Evolutionary conservation across 306 rosid genomes (phyloP).

Genomic region (Vigna radiata): DNA sequence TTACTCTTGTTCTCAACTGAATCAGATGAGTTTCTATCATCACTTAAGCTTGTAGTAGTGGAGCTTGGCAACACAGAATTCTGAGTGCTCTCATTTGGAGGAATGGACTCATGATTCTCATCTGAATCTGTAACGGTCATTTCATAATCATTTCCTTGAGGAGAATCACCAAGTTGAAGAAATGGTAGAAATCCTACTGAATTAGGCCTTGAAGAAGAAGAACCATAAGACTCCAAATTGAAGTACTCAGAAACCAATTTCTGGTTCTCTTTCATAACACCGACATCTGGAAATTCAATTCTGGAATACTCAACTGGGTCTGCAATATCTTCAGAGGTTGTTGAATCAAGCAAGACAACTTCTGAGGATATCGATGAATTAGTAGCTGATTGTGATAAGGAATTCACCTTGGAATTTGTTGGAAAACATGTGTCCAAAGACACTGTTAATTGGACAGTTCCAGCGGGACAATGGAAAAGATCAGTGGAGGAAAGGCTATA

Average conservation of each 20-base stretch:
- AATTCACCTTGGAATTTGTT: conserved; percentile 41
- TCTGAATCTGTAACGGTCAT: conserved; percentile 60
- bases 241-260: conserved; percentile 89
- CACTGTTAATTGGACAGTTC: conserved; percentile 73
- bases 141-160: conserved; percentile 63
- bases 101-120: conserved; percentile 57
- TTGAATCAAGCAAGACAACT: conserved; percentile 77
- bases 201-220: conserved; percentile 47
- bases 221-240: conserved; percentile 48
- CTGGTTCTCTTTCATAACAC: conserved; percentile 67
- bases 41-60: conserved; percentile 71
- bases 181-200: conserved; percentile 67
- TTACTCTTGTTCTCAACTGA: conserved; percentile 62
- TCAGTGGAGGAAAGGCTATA: conserved; percentile 93
- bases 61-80: conserved; percentile 74
- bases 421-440: conserved; percentile 60
- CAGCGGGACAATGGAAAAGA: conserved; percentile 97
- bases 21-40: conserved; percentile 66
- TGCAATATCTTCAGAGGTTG: conserved; percentile 56
- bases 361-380: conserved; percentile 88
- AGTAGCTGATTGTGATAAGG: conserved; percentile 50
- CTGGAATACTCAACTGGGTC: conserved; percentile 82
- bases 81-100: conserved; percentile 65
- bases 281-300: conserved; percentile 85
- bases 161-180: conserved; percentile 72